Evolutionary conservation across 768 basidiomycete species (phyloP), one percentile per base, ranked within the genome.

Genomic region (Punctularia strigosozonata): DNA sequence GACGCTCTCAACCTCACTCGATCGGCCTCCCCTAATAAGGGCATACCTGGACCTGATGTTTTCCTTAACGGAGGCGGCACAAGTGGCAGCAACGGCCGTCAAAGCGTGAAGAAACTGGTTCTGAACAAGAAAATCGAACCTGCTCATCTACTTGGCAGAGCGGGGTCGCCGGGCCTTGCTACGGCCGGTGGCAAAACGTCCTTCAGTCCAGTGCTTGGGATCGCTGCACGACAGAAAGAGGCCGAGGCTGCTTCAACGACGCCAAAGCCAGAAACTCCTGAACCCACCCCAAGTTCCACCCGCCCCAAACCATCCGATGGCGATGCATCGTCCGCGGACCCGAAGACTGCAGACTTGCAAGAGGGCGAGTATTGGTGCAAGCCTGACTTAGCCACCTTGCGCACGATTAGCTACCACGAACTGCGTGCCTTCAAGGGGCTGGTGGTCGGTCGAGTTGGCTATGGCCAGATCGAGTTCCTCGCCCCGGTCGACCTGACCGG

Each of bases 361-460:
- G 77, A 90, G 44, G 95, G 92, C 30, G 88, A 95, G 43, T 99
- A 98, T 62, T 97, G 78, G 72, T 76, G 83, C 41, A 79, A 79
- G 46, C 95, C 95, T 10, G 73, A 79, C 39, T 60, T 97, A 42
- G 62, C 71, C 24, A 71, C 70, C 23, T 73, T 98, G 45, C 76
- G 78, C 51, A 73, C 75, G 41, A 64, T 72, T 19, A 74, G 84
- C 15, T 77, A 81, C 51, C 74, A 80, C 46, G 76, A 88, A 40
- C 64, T 98, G 19, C 73, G 75, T 5, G 61, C 77, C 14, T 79
- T 91, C 51, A 62, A 72, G 41, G 77, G 77, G 46, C 76, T 99
- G 48, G 68, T 81, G 17, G 89, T 95, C 31, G 90, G 91, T 6
- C 81, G 94, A n/a, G 73, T 80, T 39, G 90, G 91, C 25, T 94